phyloP scores from a whole-genome alignment of 2,329 filamentous ascomycete genomes.

The Trichoderma breve region DNA sequence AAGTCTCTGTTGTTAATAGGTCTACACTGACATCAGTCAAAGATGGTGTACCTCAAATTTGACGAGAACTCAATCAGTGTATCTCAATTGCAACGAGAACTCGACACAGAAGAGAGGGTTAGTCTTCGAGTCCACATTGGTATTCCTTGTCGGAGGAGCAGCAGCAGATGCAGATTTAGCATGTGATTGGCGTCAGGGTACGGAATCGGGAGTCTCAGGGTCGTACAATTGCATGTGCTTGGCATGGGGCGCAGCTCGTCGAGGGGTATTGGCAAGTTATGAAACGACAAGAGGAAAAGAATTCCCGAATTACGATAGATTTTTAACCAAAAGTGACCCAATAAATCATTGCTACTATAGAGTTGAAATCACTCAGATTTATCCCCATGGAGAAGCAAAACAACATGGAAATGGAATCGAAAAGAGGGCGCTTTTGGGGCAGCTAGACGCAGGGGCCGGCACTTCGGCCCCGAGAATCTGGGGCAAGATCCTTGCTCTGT shows the following conservation, averaged over 20 bases:
- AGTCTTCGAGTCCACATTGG: neutral
- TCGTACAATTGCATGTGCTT: neutral
- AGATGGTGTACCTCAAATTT: neutral
- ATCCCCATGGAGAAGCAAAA: neutral
- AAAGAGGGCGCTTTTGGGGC: neutral
- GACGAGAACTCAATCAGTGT: neutral
- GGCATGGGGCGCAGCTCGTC: neutral
- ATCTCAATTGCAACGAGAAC: neutral
- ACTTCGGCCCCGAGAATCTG: constrained; percentile 29
- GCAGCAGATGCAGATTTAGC: neutral
- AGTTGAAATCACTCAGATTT: neutral
- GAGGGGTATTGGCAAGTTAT: neutral
- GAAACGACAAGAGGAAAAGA: neutral
- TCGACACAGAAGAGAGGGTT: neutral
- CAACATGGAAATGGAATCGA: neutral
- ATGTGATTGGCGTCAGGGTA: constrained; percentile 4
- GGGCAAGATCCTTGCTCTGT: constrained; percentile 32
- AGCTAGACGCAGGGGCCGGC: constrained; percentile 20
- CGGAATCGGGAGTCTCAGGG: neutral
- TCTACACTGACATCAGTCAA: neutral
- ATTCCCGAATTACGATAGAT: too few species aligned
- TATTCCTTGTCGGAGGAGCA: neutral
- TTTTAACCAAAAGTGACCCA: neutral
- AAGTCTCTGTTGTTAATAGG: neutral
- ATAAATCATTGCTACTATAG: neutral